Conservation (phyloP, 805 yeast genomes). For the Starmera dryadoides region DNA sequence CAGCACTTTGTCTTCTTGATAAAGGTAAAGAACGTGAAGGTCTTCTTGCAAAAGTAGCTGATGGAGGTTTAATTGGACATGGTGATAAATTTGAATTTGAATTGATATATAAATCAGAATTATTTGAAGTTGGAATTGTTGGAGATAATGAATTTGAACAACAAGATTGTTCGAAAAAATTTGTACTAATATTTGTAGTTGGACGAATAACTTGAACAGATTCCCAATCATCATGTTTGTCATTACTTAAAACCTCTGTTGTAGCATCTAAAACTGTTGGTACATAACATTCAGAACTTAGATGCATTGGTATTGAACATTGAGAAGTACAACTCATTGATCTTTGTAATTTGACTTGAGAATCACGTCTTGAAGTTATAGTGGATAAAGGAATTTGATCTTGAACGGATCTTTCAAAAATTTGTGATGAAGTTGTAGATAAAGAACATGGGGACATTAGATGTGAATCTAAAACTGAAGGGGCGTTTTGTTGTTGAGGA, state of each 20-base stretch:
- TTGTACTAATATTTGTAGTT: background rate
- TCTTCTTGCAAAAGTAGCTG: background rate
- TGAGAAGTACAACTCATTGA: slow-evolving; percentile 4
- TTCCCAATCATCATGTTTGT: slow-evolving; percentile 1
- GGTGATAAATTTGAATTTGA: background rate
- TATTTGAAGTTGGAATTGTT: background rate
- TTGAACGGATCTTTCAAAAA: slow-evolving; percentile 14
- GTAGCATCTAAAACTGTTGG: slow-evolving; percentile 7
- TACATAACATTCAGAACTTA: slow-evolving; percentile 2
- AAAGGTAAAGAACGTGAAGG: background rate
- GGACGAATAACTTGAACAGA: slow-evolving; percentile 4
- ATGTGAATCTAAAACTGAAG: background rate
- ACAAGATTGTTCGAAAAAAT: slow-evolving; percentile 1
- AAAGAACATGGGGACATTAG: slow-evolving; percentile 1
- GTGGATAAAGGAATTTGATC: slow-evolving; percentile 5
- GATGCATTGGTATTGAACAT: slow-evolving; percentile 3
- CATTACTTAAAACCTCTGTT: slow-evolving; percentile 1
- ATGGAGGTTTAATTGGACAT: background rate
- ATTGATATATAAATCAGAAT: background rate
- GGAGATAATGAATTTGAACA: background rate
- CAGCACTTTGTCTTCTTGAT: slow-evolving; percentile 3
- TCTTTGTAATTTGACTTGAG: slow-evolving; percentile 2
- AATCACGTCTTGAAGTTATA: slow-evolving; percentile 3
- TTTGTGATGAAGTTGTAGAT: slow-evolving; percentile 4
- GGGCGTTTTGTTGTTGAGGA: background rate